phyloP scores from a whole-genome alignment of 352 stramenopile species.

The Pythium sukuiense region DNA sequence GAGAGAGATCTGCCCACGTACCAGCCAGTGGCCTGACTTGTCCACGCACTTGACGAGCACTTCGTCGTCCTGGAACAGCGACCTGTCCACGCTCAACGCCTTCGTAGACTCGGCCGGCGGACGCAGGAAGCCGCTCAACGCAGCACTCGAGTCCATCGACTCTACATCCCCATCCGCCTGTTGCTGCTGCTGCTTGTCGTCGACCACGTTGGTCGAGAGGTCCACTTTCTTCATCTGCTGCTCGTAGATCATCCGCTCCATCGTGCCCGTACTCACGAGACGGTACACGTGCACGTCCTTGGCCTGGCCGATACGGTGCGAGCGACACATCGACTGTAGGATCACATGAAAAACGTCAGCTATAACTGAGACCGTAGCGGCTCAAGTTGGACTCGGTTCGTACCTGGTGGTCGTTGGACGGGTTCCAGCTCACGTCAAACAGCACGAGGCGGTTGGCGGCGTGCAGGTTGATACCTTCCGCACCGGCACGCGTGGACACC shows the following conservation, averaged over 20 bases:
- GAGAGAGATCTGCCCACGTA: constrained; percentile 24
- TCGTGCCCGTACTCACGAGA: constrained; percentile 91
- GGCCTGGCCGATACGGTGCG: constrained; percentile 86
- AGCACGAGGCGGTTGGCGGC: constrained; percentile 89
- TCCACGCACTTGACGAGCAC: constrained; percentile 65
- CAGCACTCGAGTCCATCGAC: constrained; percentile 13
- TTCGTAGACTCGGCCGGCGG: constrained; percentile 38
- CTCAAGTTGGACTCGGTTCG: constrained; percentile 3
- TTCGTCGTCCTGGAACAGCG: constrained; percentile 43
- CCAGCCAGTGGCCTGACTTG: constrained; percentile 60
- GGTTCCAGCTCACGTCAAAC: constrained; percentile 92
- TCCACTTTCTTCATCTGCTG: constrained; percentile 89
- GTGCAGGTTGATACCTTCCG: constrained; percentile 88
- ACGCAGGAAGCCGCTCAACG: constrained; percentile 64
- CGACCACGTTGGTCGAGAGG: constrained; percentile 73
- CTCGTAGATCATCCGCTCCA: constrained; percentile 92
- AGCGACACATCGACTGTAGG: constrained; percentile 90
- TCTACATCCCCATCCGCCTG: background rate
- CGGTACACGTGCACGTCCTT: constrained; percentile 92
- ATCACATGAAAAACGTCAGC: constrained; percentile 5
- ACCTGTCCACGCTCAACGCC: constrained; percentile 36
- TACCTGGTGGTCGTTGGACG: constrained; percentile 89
- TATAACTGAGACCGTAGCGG: constrained; percentile 11
- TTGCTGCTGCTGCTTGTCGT: constrained; percentile 37
- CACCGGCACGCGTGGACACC: constrained; percentile 79